Evolutionary conservation across 2,329 filamentous ascomycete genomes (phyloP), one percentile per base, ranked within the genome.

Genomic region (Phialophora macrospora): DNA sequence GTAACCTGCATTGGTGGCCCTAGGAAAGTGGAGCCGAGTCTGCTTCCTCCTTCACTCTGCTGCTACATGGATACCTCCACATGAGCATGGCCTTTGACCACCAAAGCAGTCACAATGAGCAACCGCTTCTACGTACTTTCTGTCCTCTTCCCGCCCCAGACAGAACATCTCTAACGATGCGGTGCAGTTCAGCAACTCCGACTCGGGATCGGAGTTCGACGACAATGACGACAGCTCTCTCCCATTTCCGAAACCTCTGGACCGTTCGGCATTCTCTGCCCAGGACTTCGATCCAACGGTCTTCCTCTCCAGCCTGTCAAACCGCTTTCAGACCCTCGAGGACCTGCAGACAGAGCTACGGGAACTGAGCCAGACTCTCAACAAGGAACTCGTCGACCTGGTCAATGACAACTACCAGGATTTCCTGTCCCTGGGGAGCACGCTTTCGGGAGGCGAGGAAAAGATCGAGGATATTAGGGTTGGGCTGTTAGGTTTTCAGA

Each of bases 361-460:
- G 52, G 87, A 93, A 65, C 85, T 96, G 60, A 91, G 89, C 71
- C 87, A 91, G 72, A 85, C 89, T 22, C 88, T 99, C 67, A 91
- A 89, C 73, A 87, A 90, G 68, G 95, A 99, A 80, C 84, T 99
- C 2, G 84, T 99, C 20, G 94, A 97, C 79, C 86, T 99, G 7
- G 95, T 99, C 71, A 99, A 99, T 75, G 86, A 90, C 59, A 96
- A 99, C 78, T 98, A 99, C 76, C 90, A 92, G 55, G 90, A 94
- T 64, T 99, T 99, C 73, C 79, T 99, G 4, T 89, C 88, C 0
- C 80, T 99, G 0, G 96, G 95, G 0, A 87, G 85, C 55, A 91
- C 92, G 72, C 80, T 99, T 51, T 87, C 87, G 61, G 93, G 93
- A 2, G 96, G 96, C 7, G 93, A 96, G 74, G 94, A 97, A 73